Base-by-base conservation (phyloP, 139 green algal species). In the Closterium sp. region DNA sequence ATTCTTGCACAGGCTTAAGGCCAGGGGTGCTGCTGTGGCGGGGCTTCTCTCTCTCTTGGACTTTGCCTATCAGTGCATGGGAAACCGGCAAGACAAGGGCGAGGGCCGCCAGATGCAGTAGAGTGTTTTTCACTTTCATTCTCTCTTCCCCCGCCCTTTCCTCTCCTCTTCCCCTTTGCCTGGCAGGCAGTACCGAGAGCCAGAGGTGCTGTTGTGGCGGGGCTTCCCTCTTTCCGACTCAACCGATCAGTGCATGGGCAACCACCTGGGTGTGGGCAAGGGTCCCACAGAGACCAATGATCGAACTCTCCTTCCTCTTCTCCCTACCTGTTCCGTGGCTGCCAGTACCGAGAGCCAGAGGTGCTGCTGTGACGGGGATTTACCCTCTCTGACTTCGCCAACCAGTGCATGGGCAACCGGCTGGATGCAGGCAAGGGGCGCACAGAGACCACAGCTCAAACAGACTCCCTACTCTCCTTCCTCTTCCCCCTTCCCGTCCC, bases 211-310 rank as follows among this genome's bases (percentile, higher is more conserved):
- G 86, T 91, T 99, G 92, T 99, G 97, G 96, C 95, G 98, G 4
- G 98, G 98, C 9, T 98, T 97, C 95, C 95, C 95, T 1, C 88
- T 98, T 13, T 88, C 95, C 32, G 92, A 98, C 70, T 98, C 99
- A 95, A 97, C 98, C 0, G 88, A 99, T 91, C 97, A 99, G 97
- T 97, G 96, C 91, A 98, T 96, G 95, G 97, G 97, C 87, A 99
- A 98, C 17, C 62, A 79, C 0, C 62, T 79, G 0, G 98, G 98
- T 45, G 92, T 93, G 38, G 97, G 96, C 62, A 98, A 98, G 95
- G 98, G 98, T 1, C 45, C 0, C 38, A 50, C 38, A 50, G 38
- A 50, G 38, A 0, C 38, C 38, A 50, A 7, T n/a, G n/a, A n/a
- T 17, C 38, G 11, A 0, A 50, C 38, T 50, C 38, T 13, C 38